A percentile compares a stretch with the other conserved stretches of the same genome.
Evolutionary conservation across 495 filamentous ascomycete genomes (phyloP).

Genomic region (Articulospora tetracladia): DNA sequence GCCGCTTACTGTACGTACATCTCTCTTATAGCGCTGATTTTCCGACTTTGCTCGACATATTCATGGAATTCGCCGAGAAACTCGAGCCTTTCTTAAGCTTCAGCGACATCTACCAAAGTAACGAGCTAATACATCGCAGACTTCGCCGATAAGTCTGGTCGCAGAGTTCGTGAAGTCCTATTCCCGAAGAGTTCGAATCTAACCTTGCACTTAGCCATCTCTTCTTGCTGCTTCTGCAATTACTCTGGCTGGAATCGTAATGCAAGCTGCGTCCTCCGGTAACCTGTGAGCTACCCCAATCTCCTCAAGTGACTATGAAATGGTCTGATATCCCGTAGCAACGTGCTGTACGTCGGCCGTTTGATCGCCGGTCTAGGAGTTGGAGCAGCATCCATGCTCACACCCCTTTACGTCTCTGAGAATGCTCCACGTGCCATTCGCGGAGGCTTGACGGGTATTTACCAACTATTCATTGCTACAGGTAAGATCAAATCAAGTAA

Average conservation of each 20-base stretch:
- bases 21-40: too few relatives aligned
- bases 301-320: not conserved
- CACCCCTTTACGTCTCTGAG: constrained; percentile 55
- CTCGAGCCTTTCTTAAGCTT: too few relatives aligned
- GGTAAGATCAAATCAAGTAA: not conserved
- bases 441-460: constrained; percentile 64
- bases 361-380: constrained; percentile 65
- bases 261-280: constrained; percentile 36
- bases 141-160: constrained; percentile 53
- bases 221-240: constrained; percentile 35
- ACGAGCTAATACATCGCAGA: not conserved
- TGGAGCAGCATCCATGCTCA: constrained; percentile 61
- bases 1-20: constrained; percentile 36
- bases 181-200: constrained; percentile 1
- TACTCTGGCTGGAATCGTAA: constrained; percentile 35
- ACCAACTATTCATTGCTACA: constrained; percentile 60
- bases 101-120: too few relatives aligned
- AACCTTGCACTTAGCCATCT: constrained; percentile 15
- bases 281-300: constrained; percentile 28
- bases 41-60: too few relatives aligned
- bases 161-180: constrained; percentile 32
- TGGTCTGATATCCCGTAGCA: constrained; percentile 24
- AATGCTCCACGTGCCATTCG: constrained; percentile 71
- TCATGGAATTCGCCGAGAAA: too few relatives aligned
- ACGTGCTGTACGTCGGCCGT: constrained; percentile 61